A percentile compares a stretch with the other conserved stretches of the same genome.
Evolutionary conservation across 805 yeast species (phyloP).

Genomic region (Clavispora santaluciae): DNA sequence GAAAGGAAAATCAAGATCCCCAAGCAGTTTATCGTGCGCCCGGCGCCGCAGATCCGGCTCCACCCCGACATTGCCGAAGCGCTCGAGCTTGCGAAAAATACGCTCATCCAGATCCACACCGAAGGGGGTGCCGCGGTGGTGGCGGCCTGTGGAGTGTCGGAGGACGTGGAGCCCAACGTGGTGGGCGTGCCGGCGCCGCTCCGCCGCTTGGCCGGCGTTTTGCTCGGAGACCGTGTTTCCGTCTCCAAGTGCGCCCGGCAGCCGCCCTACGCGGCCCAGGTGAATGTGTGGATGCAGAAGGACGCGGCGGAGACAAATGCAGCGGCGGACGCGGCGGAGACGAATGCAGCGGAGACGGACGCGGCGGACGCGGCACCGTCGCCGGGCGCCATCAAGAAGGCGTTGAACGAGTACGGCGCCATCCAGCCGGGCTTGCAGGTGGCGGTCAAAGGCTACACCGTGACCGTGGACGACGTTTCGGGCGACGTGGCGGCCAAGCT

Average conservation of each 20-base stretch:
- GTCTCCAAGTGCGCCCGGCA: slow-evolving; percentile 44
- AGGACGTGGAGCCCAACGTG: slow-evolving; percentile 26
- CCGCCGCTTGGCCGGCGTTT: slow-evolving; percentile 33
- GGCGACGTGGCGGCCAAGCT: slow-evolving; percentile 8
- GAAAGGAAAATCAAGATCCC: slow-evolving; percentile 37
- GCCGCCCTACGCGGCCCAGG: slow-evolving; percentile 32
- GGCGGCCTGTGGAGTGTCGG: slow-evolving; percentile 41
- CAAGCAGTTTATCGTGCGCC: slow-evolving; percentile 37
- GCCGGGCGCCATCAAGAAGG: slow-evolving; percentile 31
- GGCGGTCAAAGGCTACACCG: slow-evolving; percentile 11
- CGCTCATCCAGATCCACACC: slow-evolving; percentile 41
- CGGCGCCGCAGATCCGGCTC: slow-evolving; percentile 27
- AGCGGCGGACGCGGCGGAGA: neutral
- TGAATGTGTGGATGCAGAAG: slow-evolving; percentile 3
- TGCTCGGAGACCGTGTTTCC: slow-evolving; percentile 45
- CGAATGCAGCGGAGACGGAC: neutral
- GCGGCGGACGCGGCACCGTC: neutral
- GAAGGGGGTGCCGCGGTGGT: slow-evolving; percentile 42
- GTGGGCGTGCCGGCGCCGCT: slow-evolving; percentile 22
- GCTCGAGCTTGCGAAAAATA: slow-evolving; percentile 42
- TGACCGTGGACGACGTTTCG: slow-evolving; percentile 25
- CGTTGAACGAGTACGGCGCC: slow-evolving; percentile 52
- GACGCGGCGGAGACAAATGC: neutral
- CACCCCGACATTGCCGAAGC: slow-evolving; percentile 44
- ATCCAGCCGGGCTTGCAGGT: slow-evolving; percentile 52